Evolutionary conservation across 1,284 basidiomycete species (phyloP), one percentile per base, ranked within the genome.

Genomic region (Ceraceosorus guamensis): DNA sequence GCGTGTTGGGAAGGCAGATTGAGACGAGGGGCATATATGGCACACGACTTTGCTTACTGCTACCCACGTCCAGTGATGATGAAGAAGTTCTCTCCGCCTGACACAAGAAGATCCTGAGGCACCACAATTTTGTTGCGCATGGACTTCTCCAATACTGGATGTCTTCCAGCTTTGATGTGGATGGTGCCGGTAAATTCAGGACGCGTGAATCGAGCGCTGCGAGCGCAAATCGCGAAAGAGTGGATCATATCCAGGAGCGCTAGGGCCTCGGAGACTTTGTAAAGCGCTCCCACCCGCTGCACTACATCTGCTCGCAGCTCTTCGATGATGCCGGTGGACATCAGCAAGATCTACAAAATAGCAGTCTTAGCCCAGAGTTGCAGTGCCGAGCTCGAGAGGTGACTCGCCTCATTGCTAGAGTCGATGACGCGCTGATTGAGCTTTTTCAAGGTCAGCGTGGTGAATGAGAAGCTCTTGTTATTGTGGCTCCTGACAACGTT

Each of bases 121-220:
- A 60, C 51, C 37, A 53, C 30, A 39, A 39, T 62, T 8, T 83
- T 80, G 1, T 83, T 79, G 56, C 87, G 83, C 2, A 87, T 80
- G 5, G 57, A 48, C 2, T 79, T 83, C 73, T 93, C 90, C 11
- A 95, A 81, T 6, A 95, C 83, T 0, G 77, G 77, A 55, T 78
- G 75, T 1, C 77, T 66, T 10, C 73, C 77, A 0, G 64, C 60
- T 46, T 69, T 67, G 50, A 77, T 70, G 35, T 69, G 71, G 30
- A 77, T 58, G 13, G 63, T 66, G 31, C 59, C 67, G 11, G 60
- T 57, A 41, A 72, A 62, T 10, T 55, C 48, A 8, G 70, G 67
- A 1, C 67, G 61, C 4, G 64, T 56, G 53, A 68, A 67, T 43
- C 57, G 35, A 46, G 65, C 60, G 30, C 53, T 48, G 1, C 34